Base-by-base conservation (phyloP, 2,329 filamentous ascomycete species). In the Lecanicillium sp. region DNA sequence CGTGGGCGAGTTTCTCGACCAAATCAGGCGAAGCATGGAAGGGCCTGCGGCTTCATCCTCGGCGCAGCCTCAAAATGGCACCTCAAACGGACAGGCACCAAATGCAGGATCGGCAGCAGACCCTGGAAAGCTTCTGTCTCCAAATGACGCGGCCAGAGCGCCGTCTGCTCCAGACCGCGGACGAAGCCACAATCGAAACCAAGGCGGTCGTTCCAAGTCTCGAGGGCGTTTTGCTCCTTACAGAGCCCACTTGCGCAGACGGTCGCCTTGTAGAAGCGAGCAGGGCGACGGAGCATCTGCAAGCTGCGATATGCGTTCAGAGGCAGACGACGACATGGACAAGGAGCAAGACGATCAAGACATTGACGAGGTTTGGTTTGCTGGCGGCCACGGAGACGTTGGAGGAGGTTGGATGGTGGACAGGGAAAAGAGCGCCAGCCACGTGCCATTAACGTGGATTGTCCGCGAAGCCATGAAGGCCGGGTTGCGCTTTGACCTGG, bases 291-390 rank as follows among this genome's bases (percentile, higher is more conserved):
- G 40, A 13, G 29, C 29, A 12, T 30, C 29, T 30, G 22, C 11
- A 25, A 25, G 22, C 22, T 25, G 22, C 11, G 22, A 25, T 25
- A 11, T 6, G 7, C 22, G 11, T 6, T 25, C 22, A 11, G 22
- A 25, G 11, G 22, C 11, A 6, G 22, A 25, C 22, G 22, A 25
- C 22, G 22, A 25, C 22, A 6, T 25, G 22, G 22, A 11, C 22
- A 25, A 6, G 8, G 65, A 71, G 16, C 66, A 68, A 3, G 60
- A 57, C 0, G 66, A 70, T 1, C 84, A 89, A 51, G 83, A 90
- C 47, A 82, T 90, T 34, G 74, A 85, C 43, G 85, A 92, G 51
- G 73, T 90, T 1, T 85, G 82, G 81, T 92, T 92, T 50, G 70
- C 84, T 0, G 85, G 85, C 8, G 79, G 80, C 9, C 85, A 94